These are phyloP conservation scores for Hypocreales sp. DNA, from an alignment of 2,329 filamentous ascomycete species.

Conservation along the genomic window DNA sequence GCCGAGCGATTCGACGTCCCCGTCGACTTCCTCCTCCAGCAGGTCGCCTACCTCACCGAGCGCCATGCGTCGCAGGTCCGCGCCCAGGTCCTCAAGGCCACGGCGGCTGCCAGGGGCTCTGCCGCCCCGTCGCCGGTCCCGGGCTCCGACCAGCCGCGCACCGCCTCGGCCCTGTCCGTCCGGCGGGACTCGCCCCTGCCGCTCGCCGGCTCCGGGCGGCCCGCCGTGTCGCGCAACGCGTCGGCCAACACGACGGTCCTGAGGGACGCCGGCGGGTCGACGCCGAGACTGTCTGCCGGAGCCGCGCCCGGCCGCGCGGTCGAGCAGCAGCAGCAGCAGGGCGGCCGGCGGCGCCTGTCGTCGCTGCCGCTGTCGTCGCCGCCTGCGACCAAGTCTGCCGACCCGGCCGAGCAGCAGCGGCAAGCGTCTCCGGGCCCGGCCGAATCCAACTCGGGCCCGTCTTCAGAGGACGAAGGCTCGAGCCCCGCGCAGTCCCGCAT, in stretches of 20 bases:
- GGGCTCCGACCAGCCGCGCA: conserved; percentile 28
- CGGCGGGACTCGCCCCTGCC: conserved; percentile 38
- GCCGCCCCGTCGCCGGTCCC: conserved; percentile 41
- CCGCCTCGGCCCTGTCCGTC: conserved; percentile 38
- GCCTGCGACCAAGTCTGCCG: conserved; percentile 9
- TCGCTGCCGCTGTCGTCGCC: conserved; percentile 24
- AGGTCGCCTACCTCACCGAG: conserved; percentile 89
- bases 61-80: conserved; percentile 79
- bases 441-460: conserved; percentile 20
- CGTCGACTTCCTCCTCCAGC: conserved; percentile 76
- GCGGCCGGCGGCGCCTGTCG: conserved; percentile 23
- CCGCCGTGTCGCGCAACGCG: conserved; percentile 28
- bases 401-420: conserved; percentile 8
- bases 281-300: conserved; percentile 11
- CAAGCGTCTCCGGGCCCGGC: conserved; percentile 18
- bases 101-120: conserved; percentile 39
- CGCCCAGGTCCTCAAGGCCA: conserved; percentile 72
- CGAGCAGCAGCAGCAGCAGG: conserved; percentile 16
- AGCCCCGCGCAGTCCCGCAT: conserved; percentile 42
- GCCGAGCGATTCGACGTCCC: conserved; percentile 70
- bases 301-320: too few species aligned
- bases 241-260: conserved; percentile 26
- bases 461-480: conserved; percentile 30
- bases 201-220: conserved; percentile 25
- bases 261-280: conserved; percentile 18